Conservation (phyloP, 2,329 filamentous ascomycete species). For the Xylaria sp. region DNA sequence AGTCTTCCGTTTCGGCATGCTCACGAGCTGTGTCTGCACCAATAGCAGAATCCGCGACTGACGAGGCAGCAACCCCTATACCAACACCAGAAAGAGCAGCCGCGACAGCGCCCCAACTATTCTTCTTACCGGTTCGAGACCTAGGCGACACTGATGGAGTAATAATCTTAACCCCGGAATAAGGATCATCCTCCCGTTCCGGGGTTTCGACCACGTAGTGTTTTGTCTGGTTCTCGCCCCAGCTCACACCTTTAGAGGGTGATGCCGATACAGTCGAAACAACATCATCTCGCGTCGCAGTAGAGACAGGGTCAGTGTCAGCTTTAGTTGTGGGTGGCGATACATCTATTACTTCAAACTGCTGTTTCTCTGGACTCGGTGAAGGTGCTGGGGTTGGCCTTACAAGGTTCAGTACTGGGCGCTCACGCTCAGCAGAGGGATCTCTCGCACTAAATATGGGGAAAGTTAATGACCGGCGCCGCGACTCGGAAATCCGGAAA, state of each 20-base stretch:
- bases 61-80: conserved; percentile 49
- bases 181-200: conserved; percentile 52
- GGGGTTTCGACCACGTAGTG: conserved; percentile 71
- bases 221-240: conserved; percentile 73
- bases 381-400: conserved; percentile 67
- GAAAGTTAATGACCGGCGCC: conserved; percentile 43
- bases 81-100: conserved; percentile 59
- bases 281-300: conserved; percentile 56
- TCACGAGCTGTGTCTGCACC: conserved; percentile 34
- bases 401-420: conserved; percentile 70
- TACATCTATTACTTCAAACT: conserved; percentile 23
- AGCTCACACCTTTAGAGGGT: conserved; percentile 68
- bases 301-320: conserved; percentile 50
- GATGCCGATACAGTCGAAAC: conserved; percentile 56
- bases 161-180: conserved; percentile 46
- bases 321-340: conserved; percentile 31
- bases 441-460: conserved; percentile 59
- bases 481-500: conserved; percentile 48
- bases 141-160: conserved; percentile 46
- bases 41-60: conserved; percentile 32
- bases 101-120: conserved; percentile 64
- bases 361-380: conserved; percentile 58
- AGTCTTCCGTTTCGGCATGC: conserved; percentile 39
- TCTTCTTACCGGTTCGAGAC: conserved; percentile 50
- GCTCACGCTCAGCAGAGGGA: conserved; percentile 63